Percentiles rank a stretch among this genome's conserved stretches.
These are phyloP conservation scores for Phenoliferia sp. DNA, from an alignment of 1,284 basidiomycete genomes.

Conservation along the genomic window DNA sequence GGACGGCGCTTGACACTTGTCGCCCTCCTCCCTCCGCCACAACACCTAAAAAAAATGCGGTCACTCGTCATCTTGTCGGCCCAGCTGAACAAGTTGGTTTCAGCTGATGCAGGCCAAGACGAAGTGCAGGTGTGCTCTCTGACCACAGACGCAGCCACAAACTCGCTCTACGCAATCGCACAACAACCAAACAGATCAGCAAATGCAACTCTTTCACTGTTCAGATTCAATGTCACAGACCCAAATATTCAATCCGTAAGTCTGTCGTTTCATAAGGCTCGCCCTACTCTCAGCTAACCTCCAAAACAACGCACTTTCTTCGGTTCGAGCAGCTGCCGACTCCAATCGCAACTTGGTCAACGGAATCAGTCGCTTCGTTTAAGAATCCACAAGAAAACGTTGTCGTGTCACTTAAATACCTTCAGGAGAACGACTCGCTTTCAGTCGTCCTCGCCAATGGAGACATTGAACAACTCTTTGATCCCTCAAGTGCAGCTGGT, in stretches of 20 bases:
- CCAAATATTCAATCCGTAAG: background rate
- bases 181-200: background rate
- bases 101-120: too few relatives aligned
- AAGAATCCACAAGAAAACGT: conserved; percentile 38
- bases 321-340: background rate
- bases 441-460: conserved; percentile 64
- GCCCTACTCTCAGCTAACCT: too few relatives aligned
- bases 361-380: background rate
- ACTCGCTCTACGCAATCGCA: conserved; percentile 9
- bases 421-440: conserved; percentile 61
- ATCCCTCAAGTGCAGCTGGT: conserved; percentile 48
- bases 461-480: conserved; percentile 62
- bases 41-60: conserved; percentile 11
- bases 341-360: conserved; percentile 2
- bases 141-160: conserved; percentile 15
- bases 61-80: conserved; percentile 23
- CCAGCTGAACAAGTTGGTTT: conserved; percentile 7
- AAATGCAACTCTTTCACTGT: background rate
- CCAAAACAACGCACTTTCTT: too few relatives aligned
- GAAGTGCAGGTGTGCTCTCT: background rate
- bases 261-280: background rate
- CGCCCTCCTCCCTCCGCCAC: background rate
- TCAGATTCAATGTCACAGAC: background rate
- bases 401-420: conserved; percentile 58
- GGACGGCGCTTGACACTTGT: background rate